A percentile compares a stretch with the other conserved stretches of the same genome.
phyloP scores from a whole-genome alignment of 768 basidiomycete genomes.

The Mycena floridula region DNA sequence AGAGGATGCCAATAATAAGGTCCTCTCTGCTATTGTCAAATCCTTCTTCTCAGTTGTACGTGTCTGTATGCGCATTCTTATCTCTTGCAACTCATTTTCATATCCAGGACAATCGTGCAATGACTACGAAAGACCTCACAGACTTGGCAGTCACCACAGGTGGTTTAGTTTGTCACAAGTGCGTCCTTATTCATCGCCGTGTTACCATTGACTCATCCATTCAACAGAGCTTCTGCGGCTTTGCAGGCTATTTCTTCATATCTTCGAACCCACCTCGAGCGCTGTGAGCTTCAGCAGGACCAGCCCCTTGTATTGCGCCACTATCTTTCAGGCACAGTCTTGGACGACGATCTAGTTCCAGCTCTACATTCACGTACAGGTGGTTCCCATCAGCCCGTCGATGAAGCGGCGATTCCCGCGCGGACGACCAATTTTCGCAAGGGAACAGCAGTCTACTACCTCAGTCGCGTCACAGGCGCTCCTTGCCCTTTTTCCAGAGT shows the following conservation, averaged over 20 bases:
- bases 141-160: slow-evolving; percentile 58
- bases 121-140: slow-evolving; percentile 83
- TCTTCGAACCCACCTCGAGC: slow-evolving; percentile 64
- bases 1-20: slow-evolving; percentile 67
- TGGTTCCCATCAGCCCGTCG: slow-evolving; percentile 38
- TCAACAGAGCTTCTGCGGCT: slow-evolving; percentile 63
- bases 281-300: slow-evolving; percentile 67
- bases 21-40: slow-evolving; percentile 67
- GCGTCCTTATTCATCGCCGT: slow-evolving; percentile 22
- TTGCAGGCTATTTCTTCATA: slow-evolving; percentile 82
- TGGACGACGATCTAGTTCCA: slow-evolving; percentile 69
- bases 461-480: slow-evolving; percentile 67
- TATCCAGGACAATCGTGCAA: slow-evolving; percentile 67
- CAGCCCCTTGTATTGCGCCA: slow-evolving; percentile 71
- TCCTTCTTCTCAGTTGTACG: slow-evolving; percentile 70
- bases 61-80: slow-evolving; percentile 18
- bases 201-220: slow-evolving; percentile 10
- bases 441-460: slow-evolving; percentile 79
- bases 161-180: slow-evolving; percentile 77
- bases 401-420: slow-evolving; percentile 28
- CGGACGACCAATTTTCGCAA: slow-evolving; percentile 68
- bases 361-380: slow-evolving; percentile 67
- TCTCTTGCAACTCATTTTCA: slow-evolving; percentile 10
- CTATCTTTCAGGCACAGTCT: slow-evolving; percentile 60
- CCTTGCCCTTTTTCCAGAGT: slow-evolving; percentile 71